These are phyloP conservation scores for Phlebiopsis gigantea DNA, from an alignment of 768 basidiomycete species.

Conservation along the genomic window DNA sequence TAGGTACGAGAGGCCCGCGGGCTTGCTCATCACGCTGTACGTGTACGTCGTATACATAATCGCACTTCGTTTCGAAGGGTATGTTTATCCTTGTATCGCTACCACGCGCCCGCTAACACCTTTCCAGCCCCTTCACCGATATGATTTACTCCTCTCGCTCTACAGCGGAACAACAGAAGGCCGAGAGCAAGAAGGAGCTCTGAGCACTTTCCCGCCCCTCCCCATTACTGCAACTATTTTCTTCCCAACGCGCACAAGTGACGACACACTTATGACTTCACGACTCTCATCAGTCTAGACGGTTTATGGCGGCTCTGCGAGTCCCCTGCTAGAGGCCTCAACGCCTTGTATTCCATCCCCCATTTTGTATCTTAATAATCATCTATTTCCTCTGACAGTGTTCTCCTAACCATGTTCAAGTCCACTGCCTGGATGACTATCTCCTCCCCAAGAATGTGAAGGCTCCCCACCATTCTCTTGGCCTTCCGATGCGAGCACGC, in stretches of 20 bases:
- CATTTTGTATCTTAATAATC: not conserved
- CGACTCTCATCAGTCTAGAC: slow-evolving; percentile 11
- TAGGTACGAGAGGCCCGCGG: slow-evolving; percentile 85
- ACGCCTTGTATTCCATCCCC: not conserved
- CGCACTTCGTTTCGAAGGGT: slow-evolving; percentile 91
- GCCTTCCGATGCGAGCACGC: no score
- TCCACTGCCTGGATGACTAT: no score
- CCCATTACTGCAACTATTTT: not conserved
- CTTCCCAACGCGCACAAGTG: not conserved
- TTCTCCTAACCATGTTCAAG: no score
- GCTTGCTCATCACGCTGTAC: slow-evolving; percentile 71
- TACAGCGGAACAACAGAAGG: slow-evolving; percentile 14
- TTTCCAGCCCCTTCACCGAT: slow-evolving; percentile 67
- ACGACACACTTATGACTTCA: not conserved
- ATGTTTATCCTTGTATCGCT: slow-evolving; percentile 25
- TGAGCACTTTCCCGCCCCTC: slow-evolving; percentile 8
- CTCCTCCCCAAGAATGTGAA: no score
- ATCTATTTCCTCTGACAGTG: not conserved
- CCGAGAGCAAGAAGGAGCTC: slow-evolving; percentile 26
- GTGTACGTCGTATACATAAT: slow-evolving; percentile 82
- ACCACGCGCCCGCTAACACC: not conserved
- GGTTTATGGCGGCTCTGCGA: not conserved
- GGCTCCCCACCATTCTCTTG: no score
- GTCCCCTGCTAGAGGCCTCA: slow-evolving; percentile 1
- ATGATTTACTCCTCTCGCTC: slow-evolving; percentile 71